Base-by-base conservation (phyloP, 1,284 basidiomycete species). In the Microbotryomycetes sp. region DNA sequence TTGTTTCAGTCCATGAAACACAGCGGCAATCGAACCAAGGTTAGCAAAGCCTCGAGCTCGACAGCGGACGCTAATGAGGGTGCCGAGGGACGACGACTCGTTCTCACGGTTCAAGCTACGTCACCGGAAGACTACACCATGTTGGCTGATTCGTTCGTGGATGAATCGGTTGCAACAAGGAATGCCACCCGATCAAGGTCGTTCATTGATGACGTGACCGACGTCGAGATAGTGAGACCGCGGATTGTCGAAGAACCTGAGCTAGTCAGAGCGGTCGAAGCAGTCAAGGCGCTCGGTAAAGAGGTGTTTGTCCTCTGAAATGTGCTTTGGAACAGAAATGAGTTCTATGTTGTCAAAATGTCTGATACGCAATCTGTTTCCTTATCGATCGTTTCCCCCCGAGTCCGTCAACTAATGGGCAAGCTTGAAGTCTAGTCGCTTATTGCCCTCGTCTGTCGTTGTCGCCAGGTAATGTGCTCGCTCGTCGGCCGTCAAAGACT, bases 381-480 rank as follows among this genome's bases (percentile, higher is more conserved):
- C n/a, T n/a, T n/a, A n/a, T n/a, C n/a, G n/a, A n/a, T n/a, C n/a
- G n/a, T n/a, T n/a, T n/a, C n/a, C n/a, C n/a, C n/a, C n/a, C n/a
- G n/a, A n/a, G n/a, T n/a, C n/a, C n/a, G n/a, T 49, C 47, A 23
- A 30, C 25, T 57, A 70, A 53, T 69, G 60, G 0, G 60, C 71
- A 49, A 73, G 72, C 12, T 65, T 60, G 59, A 69, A 73, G 54
- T 71, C 71, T 6, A 73, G 66, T 2, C 70, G 60, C 23, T 47
- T 49, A 42, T 64, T 64, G 2, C 71, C 71, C 28, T 72, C 65
- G 56, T 70, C 67, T 22, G 15, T 63, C 15, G 70, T 72, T 3
- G 65, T 68, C 9, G 26, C 55, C 3, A 72, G 62, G 31, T 72
- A 73, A 3, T 66, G 3, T 5, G 52, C 32, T 49, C 64, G 46